Conservation (phyloP, 495 filamentous ascomycete genomes). For the Aspergillus diversus region DNA sequence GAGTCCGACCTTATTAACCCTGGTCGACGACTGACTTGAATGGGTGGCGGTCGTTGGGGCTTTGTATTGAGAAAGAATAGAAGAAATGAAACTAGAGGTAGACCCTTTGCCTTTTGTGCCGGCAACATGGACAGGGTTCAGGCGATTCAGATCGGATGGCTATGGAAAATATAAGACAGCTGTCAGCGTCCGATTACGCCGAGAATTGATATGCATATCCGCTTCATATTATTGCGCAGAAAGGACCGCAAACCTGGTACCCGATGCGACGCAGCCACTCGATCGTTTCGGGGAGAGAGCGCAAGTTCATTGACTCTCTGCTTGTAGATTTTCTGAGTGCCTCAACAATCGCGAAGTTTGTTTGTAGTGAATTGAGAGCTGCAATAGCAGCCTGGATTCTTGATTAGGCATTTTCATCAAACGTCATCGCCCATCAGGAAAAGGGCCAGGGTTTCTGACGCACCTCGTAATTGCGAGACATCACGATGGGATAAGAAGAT, state of each 20-base stretch:
- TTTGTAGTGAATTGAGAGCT: conserved; percentile 87
- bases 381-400: conserved; percentile 68
- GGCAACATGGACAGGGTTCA: conserved; percentile 83
- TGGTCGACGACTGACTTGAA: conserved; percentile 33
- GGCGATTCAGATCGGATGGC: conserved; percentile 73
- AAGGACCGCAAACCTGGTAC: conserved; percentile 64
- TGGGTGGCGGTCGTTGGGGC: conserved; percentile 37
- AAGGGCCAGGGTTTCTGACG: conserved; percentile 11
- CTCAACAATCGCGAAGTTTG: conserved; percentile 79
- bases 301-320: conserved; percentile 66
- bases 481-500: conserved; percentile 37
- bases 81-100: conserved; percentile 55
- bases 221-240: neutral
- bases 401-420: conserved; percentile 9
- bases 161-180: conserved; percentile 29
- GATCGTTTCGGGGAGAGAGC: conserved; percentile 73
- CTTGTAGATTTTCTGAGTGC: conserved; percentile 64
- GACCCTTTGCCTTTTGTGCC: conserved; percentile 93
- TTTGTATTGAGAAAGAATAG: conserved; percentile 63
- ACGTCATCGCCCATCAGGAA: neutral
- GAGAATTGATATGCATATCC: neutral
- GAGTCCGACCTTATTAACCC: conserved; percentile 68
- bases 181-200: neutral
- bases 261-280: conserved; percentile 77
- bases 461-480: conserved; percentile 52